A percentile compares a stretch with the other conserved stretches of the same genome.
These are phyloP conservation scores for Penicillium herquei DNA, from an alignment of 495 filamentous ascomycete genomes.

Conservation along the genomic window DNA sequence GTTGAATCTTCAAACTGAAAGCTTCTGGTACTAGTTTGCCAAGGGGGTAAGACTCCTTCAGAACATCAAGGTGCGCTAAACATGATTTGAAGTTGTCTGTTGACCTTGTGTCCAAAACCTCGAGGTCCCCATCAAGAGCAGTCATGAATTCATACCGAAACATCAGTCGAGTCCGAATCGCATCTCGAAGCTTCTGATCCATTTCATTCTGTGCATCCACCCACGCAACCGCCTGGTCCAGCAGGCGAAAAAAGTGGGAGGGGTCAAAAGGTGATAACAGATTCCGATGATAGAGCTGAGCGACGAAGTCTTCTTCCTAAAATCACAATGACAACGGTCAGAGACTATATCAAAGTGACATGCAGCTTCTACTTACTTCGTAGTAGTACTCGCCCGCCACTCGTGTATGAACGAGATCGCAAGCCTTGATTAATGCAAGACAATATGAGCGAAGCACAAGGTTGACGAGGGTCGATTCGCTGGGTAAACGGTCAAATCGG, in stretches of 20 bases:
- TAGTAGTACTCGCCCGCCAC: conserved; percentile 80
- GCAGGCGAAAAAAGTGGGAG: conserved; percentile 53
- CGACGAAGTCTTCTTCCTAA: conserved; percentile 94
- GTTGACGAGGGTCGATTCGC: conserved; percentile 53
- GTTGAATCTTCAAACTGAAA: conserved; percentile 88
- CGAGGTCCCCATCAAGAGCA: conserved; percentile 47
- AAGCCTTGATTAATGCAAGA: conserved; percentile 77
- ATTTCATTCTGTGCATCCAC: conserved; percentile 51
- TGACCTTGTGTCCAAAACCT: conserved; percentile 38
- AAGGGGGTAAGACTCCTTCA: conserved; percentile 57
- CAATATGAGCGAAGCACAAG: conserved; percentile 82
- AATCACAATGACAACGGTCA: conserved; percentile 2
- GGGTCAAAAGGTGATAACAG: conserved; percentile 64
- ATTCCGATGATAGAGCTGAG: conserved; percentile 78
- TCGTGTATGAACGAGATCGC: conserved; percentile 71
- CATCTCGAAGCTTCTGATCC: conserved; percentile 50
- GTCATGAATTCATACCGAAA: conserved; percentile 63
- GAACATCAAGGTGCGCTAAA: conserved; percentile 41
- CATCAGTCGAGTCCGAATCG: conserved; percentile 60
- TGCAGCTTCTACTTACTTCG: conserved; percentile 59
- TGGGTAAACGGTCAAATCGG: conserved; percentile 53
- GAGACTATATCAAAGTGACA: neutral
- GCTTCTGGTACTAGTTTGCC: conserved; percentile 68
- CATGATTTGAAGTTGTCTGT: conserved; percentile 42
- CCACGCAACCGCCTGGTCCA: conserved; percentile 58